phyloP scores from a whole-genome alignment of 192 early-diverging fungal genomes.

The Backusella tuberculispora region DNA sequence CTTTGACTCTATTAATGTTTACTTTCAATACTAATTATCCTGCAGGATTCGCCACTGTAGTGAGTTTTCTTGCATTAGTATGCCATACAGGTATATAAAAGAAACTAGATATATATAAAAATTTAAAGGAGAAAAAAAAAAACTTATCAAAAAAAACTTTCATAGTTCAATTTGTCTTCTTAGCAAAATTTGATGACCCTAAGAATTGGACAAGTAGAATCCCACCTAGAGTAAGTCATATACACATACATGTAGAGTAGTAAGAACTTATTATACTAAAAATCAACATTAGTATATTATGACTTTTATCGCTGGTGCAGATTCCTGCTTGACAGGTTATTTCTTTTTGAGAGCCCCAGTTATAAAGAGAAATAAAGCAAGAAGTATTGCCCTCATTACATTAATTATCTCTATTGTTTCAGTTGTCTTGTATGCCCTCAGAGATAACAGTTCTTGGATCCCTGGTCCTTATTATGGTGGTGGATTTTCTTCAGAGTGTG shows the following conservation, averaged over 20 bases:
- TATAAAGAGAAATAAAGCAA: neutral
- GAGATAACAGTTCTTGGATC: neutral
- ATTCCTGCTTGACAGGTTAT: neutral
- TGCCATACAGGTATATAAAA: neutral
- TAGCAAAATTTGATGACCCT: slow-evolving; percentile 7
- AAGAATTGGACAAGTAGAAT: slow-evolving; percentile 4
- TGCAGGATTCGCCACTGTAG: neutral
- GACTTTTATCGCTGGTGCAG: slow-evolving; percentile 10
- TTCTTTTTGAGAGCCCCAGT: neutral
- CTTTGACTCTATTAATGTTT: neutral
- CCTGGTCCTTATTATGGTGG: slow-evolving; percentile 2
- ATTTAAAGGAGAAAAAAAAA: neutral
- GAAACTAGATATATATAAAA: no score
- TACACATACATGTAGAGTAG: no score
- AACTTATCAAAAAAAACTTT: neutral
- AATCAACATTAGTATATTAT: neutral
- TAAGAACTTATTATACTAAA: no score
- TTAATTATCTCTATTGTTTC: neutral
- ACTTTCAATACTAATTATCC: neutral
- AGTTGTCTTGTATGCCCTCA: neutral
- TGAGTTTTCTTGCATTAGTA: slow-evolving; percentile 2
- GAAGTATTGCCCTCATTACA: neutral
- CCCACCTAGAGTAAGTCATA: slow-evolving; percentile 2
- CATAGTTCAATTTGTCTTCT: slow-evolving; percentile 1
- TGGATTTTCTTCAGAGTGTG: neutral